Percentiles rank a stretch among this genome's conserved stretches.
Conservation (phyloP, 1,284 basidiomycete species). For the Ustilago tritici region DNA sequence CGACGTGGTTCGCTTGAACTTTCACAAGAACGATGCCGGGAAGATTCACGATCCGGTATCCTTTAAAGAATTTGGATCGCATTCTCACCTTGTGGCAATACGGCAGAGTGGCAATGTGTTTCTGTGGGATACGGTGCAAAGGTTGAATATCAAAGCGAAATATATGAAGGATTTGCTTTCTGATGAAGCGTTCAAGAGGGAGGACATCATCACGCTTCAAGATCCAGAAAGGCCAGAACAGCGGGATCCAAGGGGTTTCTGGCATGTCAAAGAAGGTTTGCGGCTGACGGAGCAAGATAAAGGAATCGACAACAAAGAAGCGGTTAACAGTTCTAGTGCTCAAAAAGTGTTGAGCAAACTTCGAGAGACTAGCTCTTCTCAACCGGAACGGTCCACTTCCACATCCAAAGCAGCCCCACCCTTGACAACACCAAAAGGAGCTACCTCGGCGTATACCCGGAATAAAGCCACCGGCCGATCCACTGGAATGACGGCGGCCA, state of each 20-base stretch:
- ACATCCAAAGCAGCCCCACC: neutral
- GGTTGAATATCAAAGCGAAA: constrained; percentile 79
- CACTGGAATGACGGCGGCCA: constrained; percentile 88
- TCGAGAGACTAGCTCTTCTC: constrained; percentile 9
- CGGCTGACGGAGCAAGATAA: constrained; percentile 56
- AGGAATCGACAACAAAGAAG: constrained; percentile 55
- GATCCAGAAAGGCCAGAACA: constrained; percentile 69
- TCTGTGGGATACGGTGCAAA: constrained; percentile 78
- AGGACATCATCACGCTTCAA: constrained; percentile 86
- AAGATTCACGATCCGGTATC: constrained; percentile 71
- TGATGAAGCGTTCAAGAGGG: constrained; percentile 84
- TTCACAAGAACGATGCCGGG: constrained; percentile 73
- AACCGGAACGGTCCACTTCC: neutral
- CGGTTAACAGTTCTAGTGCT: constrained; percentile 65
- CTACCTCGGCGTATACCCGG: constrained; percentile 28
- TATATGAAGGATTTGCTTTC: constrained; percentile 81
- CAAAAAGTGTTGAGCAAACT: constrained; percentile 53
- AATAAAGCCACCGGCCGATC: constrained; percentile 82
- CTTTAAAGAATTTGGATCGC: constrained; percentile 73
- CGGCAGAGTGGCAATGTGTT: constrained; percentile 82
- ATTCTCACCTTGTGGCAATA: constrained; percentile 71
- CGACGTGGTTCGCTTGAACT: constrained; percentile 88
- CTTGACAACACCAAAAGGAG: neutral
- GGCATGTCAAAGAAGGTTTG: constrained; percentile 68
- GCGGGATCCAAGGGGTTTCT: constrained; percentile 28